These are phyloP conservation scores for Galerina sulciceps DNA, from an alignment of 768 basidiomycete genomes.

Conservation along the genomic window DNA sequence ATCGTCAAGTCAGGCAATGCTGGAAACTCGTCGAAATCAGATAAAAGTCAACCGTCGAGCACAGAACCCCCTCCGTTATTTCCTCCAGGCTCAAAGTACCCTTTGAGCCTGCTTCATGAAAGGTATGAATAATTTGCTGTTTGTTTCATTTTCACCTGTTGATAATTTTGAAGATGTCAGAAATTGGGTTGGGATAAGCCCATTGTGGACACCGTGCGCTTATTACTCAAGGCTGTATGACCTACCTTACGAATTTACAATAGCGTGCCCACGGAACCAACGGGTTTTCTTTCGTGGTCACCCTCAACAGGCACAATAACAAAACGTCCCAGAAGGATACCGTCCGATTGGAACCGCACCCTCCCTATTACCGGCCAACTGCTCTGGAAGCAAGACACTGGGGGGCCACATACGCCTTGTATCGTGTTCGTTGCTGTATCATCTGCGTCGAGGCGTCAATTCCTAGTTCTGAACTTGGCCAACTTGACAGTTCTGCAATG, in stretches of 20 bases:
- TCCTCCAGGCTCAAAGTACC: conserved; percentile 85
- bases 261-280: conserved; percentile 49
- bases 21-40: conserved; percentile 77
- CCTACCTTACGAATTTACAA: conserved; percentile 8
- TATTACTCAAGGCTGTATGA: conserved; percentile 3
- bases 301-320: conserved; percentile 67
- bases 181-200: conserved; percentile 91
- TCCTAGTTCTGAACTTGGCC: conserved; percentile 30
- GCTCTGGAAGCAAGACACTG: conserved; percentile 87
- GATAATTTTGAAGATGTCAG: conserved; percentile 63
- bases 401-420: conserved; percentile 87
- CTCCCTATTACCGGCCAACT: conserved; percentile 67
- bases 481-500: conserved; percentile 68
- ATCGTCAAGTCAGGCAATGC: conserved; percentile 90
- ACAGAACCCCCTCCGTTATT: conserved; percentile 67
- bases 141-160: neutral
- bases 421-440: conserved; percentile 65
- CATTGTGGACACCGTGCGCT: conserved; percentile 70
- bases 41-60: conserved; percentile 26
- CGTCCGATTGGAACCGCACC: conserved; percentile 75
- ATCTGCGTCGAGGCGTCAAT: conserved; percentile 8
- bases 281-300: conserved; percentile 70
- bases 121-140: conserved; percentile 44
- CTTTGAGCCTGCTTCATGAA: conserved; percentile 79
- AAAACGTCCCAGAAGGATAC: conserved; percentile 72